Base-by-base conservation (phyloP, 73 alveolate genomes). In the Paramecium caudatum region DNA sequence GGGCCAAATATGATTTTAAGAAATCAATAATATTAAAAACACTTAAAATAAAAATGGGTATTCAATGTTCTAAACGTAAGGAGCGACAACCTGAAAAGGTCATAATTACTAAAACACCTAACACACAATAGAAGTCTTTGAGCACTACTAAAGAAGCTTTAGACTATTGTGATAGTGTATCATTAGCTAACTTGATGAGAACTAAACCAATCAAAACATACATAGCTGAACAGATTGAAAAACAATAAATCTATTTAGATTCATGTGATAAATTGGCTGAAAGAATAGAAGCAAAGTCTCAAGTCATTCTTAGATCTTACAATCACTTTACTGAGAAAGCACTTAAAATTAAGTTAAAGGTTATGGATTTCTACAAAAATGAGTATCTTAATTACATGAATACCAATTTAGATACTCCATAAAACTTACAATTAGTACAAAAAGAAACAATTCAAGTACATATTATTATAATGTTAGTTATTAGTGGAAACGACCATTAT, bases 91-190 rank as follows among this genome's bases (percentile, higher is more conserved):
- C 3, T 12, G 45, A 23, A 3, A 23, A 23, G n/a, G n/a, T n/a
- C n/a, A n/a, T n/a, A n/a, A n/a, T n/a, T n/a, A n/a, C n/a, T n/a
- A n/a, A n/a, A n/a, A n/a, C n/a, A n/a, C n/a, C n/a, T n/a, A n/a
- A n/a, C n/a, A n/a, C n/a, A n/a, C n/a, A n/a, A n/a, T n/a, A n/a
- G n/a, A n/a, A n/a, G n/a, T n/a, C 46, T 55, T 21, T 5, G n/a
- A 55, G 80, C 5, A 65, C 83, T 33, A n/a, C 83, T 2, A 65
- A 65, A 36, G 83, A 65, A 25, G 88, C 88, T 4, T 36, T 74
- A 34, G 69, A 74, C 17, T 74, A 34, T 74, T 21, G 49, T 5
- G 88, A 74, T 36, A 27, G 55, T 16, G 19, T 8, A 2, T 37
- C 43, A 9, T 45, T 74, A 30, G 62, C 88, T 1, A 15, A 12